phyloP scores from a whole-genome alignment of 1,284 basidiomycete genomes.

The Sanghuangporus sanghuang region DNA sequence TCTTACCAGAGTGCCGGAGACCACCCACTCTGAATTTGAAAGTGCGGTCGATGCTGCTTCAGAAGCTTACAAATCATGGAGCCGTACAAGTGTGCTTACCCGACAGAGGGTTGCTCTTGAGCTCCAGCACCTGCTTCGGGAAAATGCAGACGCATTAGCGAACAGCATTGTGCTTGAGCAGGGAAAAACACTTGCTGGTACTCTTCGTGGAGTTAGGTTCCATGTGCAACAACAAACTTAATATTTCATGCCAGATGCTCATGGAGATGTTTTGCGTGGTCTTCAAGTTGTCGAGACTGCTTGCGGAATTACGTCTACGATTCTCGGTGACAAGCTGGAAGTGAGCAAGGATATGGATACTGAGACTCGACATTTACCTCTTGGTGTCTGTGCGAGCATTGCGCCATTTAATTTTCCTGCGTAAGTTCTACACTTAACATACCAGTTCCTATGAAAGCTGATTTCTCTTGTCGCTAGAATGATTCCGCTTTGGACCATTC shows the following conservation, averaged over 20 bases:
- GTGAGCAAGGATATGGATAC: conserved; percentile 99
- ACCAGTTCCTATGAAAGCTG: neutral
- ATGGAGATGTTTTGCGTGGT: conserved; percentile 91
- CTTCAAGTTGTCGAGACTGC: conserved; percentile 93
- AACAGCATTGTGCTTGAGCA: conserved; percentile 83
- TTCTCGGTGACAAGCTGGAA: conserved; percentile 91
- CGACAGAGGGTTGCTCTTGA: conserved; percentile 89
- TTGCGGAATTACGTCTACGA: conserved; percentile 74
- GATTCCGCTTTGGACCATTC: conserved; percentile 97
- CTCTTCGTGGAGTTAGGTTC: conserved; percentile 13
- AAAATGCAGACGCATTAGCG: conserved; percentile 74
- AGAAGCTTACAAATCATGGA: conserved; percentile 90
- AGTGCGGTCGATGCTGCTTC: conserved; percentile 83
- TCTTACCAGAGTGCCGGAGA: conserved; percentile 87
- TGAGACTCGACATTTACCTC: conserved; percentile 70
- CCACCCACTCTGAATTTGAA: conserved; percentile 78
- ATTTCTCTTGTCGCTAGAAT: conserved; percentile 49
- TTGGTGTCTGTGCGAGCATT: conserved; percentile 81
- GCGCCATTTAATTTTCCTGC: conserved; percentile 94
- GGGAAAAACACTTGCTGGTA: conserved; percentile 82
- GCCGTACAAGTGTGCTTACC: conserved; percentile 76
- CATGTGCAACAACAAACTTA: conserved; percentile 24
- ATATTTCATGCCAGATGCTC: conserved; percentile 62
- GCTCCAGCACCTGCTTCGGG: conserved; percentile 74
- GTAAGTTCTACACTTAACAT: conserved; percentile 36